Evolutionary conservation across 2,329 filamentous ascomycete genomes (phyloP), one percentile per base, ranked within the genome.

Genomic region (Pseudogymnoascus sp.): DNA sequence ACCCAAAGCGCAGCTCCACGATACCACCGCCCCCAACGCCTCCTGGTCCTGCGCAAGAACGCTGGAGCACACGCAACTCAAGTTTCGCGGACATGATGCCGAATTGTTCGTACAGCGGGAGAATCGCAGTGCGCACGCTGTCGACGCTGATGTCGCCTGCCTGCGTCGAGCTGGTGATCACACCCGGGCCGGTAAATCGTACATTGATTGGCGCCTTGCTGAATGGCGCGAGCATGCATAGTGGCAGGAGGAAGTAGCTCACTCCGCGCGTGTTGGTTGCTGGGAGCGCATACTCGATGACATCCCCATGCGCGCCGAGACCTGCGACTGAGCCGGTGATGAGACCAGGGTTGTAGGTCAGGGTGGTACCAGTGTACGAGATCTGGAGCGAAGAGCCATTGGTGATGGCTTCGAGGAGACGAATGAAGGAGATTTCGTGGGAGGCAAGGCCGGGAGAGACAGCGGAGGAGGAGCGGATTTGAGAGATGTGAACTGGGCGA

Each of bases 351-450:
- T 90, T 89, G 78, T 96, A 99, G 38, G 93, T 88, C 63, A 99
- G 84, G 1, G 91, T 93, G 0, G 95, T 97, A 73, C 95, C 95
- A 1, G 92, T 97, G 78, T 96, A 95, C 10, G 92, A 96, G 70
- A 99, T 96, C 72, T 97, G 93, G 78, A 97, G 91, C 63, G 89
- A 87, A 64, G 90, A 90, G 77, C 95, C 95, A 80, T 99, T 99
- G 72, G 95, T 99, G 71, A 99, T 83, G 69, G 91, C 84, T 76
- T 97, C 95, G 72, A 99, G 87, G 17, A 99, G 89, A 64, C 95
- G 93, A 33, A 99, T 84, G 76, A 99, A 93, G 56, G 95, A 97
- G 71, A 97, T 88, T 78, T 99, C 95, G 79, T 96, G 89, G 59
- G 91, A 88, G 62, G 91, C 88, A 62, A 99, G 89, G 71, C 95